Conservation (phyloP, 1,284 basidiomycete genomes). For the Moniliella sp. region DNA sequence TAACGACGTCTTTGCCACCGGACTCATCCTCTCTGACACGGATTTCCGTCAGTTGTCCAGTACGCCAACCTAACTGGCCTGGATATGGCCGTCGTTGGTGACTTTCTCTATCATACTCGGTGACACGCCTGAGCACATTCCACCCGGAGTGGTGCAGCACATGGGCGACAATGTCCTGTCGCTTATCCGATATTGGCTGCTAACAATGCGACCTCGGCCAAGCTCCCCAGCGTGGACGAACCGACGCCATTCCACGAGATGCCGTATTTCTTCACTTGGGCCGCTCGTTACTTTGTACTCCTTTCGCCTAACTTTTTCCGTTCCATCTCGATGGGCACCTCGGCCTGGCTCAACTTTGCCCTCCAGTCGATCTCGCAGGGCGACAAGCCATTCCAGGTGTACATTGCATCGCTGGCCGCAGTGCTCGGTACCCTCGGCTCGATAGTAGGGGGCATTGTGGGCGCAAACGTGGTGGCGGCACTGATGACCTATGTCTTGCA, state of each 20-base stretch:
- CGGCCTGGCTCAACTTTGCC: constrained; percentile 21
- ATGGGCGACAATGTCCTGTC: constrained; percentile 75
- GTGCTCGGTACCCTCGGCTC: neutral
- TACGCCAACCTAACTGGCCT: constrained; percentile 44
- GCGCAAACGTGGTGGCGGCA: constrained; percentile 52
- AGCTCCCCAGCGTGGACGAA: too few species aligned
- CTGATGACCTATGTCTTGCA: constrained; percentile 48
- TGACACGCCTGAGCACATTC: constrained; percentile 60
- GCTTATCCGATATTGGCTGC: constrained; percentile 52
- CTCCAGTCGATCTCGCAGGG: constrained; percentile 29
- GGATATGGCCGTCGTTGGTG: constrained; percentile 77
- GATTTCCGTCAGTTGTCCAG: constrained; percentile 52
- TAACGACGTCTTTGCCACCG: constrained; percentile 77
- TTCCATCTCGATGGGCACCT: constrained; percentile 23
- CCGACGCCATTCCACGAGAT: constrained; percentile 17
- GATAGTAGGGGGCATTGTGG: constrained; percentile 36
- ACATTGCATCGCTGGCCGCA: neutral
- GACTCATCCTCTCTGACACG: constrained; percentile 47
- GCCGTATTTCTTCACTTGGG: constrained; percentile 48
- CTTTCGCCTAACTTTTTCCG: constrained; percentile 36
- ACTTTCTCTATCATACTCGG: constrained; percentile 80
- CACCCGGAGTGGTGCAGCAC: constrained; percentile 57
- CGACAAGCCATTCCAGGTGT: constrained; percentile 17
- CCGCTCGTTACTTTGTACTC: constrained; percentile 36
- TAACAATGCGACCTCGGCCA: too few species aligned